Conservation (phyloP, 352 stramenopile genomes). For the Blastocystis sp. region DNA sequence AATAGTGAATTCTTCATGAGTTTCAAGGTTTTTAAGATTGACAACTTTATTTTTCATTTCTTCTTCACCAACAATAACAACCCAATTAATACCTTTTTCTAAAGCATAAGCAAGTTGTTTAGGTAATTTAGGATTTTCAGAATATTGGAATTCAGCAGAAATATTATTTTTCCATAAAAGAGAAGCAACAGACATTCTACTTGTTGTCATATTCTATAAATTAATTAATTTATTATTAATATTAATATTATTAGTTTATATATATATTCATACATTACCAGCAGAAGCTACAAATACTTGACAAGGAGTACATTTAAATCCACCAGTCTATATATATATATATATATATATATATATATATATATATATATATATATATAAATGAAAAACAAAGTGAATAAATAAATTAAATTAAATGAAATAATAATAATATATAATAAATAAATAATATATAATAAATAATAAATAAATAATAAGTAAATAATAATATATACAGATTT, state of each 20-base stretch:
- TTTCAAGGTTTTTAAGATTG: slow-evolving; percentile 82
- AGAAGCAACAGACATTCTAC: slow-evolving; percentile 52
- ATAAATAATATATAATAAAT: no score
- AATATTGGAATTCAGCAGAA: slow-evolving; percentile 75
- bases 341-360: slow-evolving; percentile 38
- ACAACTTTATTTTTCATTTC: slow-evolving; percentile 72
- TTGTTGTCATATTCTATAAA: slow-evolving; percentile 47
- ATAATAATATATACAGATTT: no score
- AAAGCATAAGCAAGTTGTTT: slow-evolving; percentile 79
- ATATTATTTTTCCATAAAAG: slow-evolving; percentile 63
- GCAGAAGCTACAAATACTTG: slow-evolving; percentile 75
- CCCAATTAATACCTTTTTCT: slow-evolving; percentile 76
- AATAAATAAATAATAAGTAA: no score
- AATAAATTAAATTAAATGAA: not conserved
- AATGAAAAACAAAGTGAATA: slow-evolving; percentile 17
- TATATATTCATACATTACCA: slow-evolving; percentile 48
- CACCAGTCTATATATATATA: no score
- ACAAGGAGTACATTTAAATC: slow-evolving; percentile 12
- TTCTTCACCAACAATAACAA: slow-evolving; percentile 83
- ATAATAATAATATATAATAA: no score
- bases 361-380: slow-evolving; percentile 14
- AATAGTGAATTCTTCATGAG: slow-evolving; percentile 60
- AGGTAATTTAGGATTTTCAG: slow-evolving; percentile 84
- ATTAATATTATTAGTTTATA: slow-evolving; percentile 48
- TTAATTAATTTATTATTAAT: slow-evolving; percentile 61